Conservation (phyloP, 139 green algal species). For the Pseudopediastrum boryanum region DNA sequence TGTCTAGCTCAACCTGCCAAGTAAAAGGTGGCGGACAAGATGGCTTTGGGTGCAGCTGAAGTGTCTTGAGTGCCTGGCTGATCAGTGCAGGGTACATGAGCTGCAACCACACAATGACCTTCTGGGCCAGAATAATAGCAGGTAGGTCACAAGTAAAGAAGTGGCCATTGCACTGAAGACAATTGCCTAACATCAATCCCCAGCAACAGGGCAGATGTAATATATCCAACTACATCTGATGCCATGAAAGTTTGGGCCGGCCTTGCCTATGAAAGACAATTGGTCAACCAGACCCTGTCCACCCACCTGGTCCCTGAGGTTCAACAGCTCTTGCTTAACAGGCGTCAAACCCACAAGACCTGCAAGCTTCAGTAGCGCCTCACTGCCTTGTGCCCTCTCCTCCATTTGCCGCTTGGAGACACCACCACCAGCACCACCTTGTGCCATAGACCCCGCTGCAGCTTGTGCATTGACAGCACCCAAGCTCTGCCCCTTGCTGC, state of each 20-base stretch:
- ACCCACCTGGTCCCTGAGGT: constrained; percentile 41
- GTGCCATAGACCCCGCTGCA: background rate
- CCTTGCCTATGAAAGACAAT: too few relatives aligned
- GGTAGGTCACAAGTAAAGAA: too few relatives aligned
- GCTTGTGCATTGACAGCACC: background rate
- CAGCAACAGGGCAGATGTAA: background rate
- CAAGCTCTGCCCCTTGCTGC: background rate
- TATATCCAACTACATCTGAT: background rate
- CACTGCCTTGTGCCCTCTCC: background rate
- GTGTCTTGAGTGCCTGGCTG: too few relatives aligned
- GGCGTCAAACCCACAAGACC: constrained; percentile 38
- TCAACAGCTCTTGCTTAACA: constrained; percentile 45
- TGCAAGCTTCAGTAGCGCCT: constrained; percentile 36
- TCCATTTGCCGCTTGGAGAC: background rate
- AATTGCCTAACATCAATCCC: background rate
- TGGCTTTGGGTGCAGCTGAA: background rate
- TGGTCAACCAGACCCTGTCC: background rate
- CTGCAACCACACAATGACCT: too few relatives aligned
- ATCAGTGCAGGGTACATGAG: too few relatives aligned
- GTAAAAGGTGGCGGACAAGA: too few relatives aligned
- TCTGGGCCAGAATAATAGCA: too few relatives aligned
- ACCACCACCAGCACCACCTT: background rate
- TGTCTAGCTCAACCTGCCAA: constrained; percentile 53
- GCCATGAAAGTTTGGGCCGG: background rate
- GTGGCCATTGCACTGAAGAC: too few relatives aligned